phyloP scores from a whole-genome alignment of 2,329 filamentous ascomycete genomes.

The Verticillium nubilum region DNA sequence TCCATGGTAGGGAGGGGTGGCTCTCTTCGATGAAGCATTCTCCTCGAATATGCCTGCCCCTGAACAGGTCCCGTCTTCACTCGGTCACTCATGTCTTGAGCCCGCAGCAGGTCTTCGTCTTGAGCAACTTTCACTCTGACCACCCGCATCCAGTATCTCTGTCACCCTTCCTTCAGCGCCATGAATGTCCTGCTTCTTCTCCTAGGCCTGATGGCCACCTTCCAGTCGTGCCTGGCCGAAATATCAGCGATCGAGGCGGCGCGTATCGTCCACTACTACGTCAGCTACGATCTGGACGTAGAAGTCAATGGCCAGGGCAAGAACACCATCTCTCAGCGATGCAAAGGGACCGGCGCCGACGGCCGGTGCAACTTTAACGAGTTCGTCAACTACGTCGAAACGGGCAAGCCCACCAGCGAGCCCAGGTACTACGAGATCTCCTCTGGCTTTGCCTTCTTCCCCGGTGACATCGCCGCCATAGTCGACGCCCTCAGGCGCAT shows the following conservation, averaged over 20 bases:
- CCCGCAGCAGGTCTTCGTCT: no score
- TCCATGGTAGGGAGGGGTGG: no score
- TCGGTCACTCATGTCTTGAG: no score
- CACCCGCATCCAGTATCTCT: no score
- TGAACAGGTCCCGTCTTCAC: no score
- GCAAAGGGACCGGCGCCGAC: not conserved
- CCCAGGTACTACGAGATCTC: not conserved
- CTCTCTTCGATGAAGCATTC: no score
- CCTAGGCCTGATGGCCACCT: no score
- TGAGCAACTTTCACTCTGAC: no score
- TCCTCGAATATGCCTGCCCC: no score
- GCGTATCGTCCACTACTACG: not conserved
- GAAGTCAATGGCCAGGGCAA: not conserved
- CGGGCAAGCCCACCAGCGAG: not conserved
- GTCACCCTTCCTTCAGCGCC: no score
- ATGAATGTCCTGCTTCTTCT: no score
- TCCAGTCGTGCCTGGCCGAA: no score
- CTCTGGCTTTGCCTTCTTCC: not conserved
- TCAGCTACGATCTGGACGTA: not conserved
- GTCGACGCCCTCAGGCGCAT: not conserved
- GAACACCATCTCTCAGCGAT: not conserved
- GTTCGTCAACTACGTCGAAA: constrained; percentile 1
- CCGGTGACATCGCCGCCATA: not conserved
- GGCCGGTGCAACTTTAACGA: not conserved
- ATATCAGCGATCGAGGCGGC: not conserved